Percentiles rank a stretch among this genome's conserved stretches.
Evolutionary conservation across 495 filamentous ascomycete genomes (phyloP).

Genomic region (Penicillium macrosclerotiorum): DNA sequence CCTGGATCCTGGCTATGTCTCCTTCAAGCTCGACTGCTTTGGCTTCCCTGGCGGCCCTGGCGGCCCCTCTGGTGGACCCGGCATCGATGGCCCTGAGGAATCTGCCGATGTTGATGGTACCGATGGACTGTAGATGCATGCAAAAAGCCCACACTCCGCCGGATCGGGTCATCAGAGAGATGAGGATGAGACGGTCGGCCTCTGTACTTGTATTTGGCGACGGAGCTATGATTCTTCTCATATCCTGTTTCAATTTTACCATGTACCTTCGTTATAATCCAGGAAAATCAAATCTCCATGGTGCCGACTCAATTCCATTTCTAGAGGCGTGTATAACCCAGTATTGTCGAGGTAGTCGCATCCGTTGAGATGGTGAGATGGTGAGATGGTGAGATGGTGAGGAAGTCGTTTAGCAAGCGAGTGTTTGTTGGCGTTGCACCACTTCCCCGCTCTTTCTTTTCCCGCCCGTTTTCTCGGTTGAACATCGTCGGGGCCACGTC

Average conservation of each 20-base stretch:
- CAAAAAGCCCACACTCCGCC: neutral
- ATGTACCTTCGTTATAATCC: conserved; percentile 16
- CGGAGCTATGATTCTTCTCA: conserved; percentile 1
- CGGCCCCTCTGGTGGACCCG: neutral
- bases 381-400: neutral
- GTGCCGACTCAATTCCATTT: neutral
- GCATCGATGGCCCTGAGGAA: neutral
- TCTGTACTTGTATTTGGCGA: neutral
- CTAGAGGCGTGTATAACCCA: too few relatives aligned
- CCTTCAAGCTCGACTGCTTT: conserved; percentile 20
- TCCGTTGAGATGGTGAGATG: too few relatives aligned
- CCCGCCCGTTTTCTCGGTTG: conserved; percentile 3
- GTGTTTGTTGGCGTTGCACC: neutral
- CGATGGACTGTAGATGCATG: neutral
- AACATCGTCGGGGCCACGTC: neutral
- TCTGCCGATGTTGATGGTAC: neutral
- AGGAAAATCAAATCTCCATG: neutral
- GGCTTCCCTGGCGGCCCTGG: conserved; percentile 8
- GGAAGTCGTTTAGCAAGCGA: neutral
- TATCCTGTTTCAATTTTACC: conserved; percentile 9
- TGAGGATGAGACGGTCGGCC: too few relatives aligned
- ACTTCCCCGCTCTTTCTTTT: conserved; percentile 3
- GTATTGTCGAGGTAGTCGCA: too few relatives aligned
- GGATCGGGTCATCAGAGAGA: neutral
- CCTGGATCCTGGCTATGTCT: conserved; percentile 21